Evolutionary conservation across 805 yeast genomes (phyloP), one percentile per base, ranked within the genome.

Genomic region (Sugiyamaella americana): DNA sequence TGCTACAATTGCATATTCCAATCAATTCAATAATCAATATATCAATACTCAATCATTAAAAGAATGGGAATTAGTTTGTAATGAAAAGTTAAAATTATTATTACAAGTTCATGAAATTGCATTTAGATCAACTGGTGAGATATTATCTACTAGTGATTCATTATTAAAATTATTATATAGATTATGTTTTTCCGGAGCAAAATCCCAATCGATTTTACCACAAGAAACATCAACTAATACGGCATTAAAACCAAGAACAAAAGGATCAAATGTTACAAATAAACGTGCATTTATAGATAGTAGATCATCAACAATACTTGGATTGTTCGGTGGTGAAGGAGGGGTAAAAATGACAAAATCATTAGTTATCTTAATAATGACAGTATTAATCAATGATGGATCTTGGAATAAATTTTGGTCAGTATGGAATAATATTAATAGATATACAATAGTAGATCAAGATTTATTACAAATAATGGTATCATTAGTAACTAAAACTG

Each of bases 321-420:
- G 43, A 21, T 43, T 55, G 11, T 18, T 58, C 26, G 32, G 39
- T 26, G 45, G 22, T 17, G 32, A 35, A 16, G 35, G 50, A 20
- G 34, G 47, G 24, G 8, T 35, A 39, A 17, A 30, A 39, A 38
- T 34, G 40, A 38, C 24, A 11, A 49, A 32, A 35, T 37, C 47
- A 17, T 34, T 48, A 18, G 49, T 61, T 5, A 50, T 54, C 3
- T 50, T 63, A 51, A 47, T 56, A 16, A 50, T 65, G 22, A 49
- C 62, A 1, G 53, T 62, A 3, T 50, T 64, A 24, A 57, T 58
- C 16, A 60, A 60, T 41, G 55, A 53, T 13, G 50, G 48, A 11
- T 42, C 46, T 17, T 62, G 59, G 58, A 47, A 43, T 22, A 46
- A 56, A 19, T 62, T 66, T 40, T 66, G 69, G 69, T 49, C 54